Percentiles rank a stretch among this genome's conserved stretches.
phyloP scores from a whole-genome alignment of 495 filamentous ascomycete genomes.

The Penicillium bovifimosum region DNA sequence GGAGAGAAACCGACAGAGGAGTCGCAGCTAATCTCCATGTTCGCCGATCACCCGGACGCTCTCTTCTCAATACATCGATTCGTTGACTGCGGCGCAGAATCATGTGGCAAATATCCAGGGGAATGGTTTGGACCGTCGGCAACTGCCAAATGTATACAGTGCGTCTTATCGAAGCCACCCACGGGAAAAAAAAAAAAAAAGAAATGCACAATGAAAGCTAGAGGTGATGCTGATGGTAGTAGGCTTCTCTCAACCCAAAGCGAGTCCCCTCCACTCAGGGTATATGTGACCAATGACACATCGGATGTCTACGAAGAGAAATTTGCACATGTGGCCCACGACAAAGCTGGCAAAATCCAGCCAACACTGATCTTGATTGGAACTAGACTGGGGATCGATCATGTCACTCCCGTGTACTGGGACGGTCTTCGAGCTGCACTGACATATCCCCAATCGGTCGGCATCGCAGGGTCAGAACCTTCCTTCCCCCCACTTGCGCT shows the following conservation, averaged over 20 bases:
- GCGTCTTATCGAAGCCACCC: constrained; percentile 27
- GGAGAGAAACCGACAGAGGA: constrained; percentile 56
- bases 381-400: constrained; percentile 84
- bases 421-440: constrained; percentile 76
- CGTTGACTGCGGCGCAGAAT: constrained; percentile 77
- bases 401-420: constrained; percentile 89
- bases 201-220: no score
- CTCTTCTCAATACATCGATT: constrained; percentile 96
- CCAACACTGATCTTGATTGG: constrained; percentile 88
- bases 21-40: constrained; percentile 67
- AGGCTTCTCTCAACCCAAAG: constrained; percentile 68
- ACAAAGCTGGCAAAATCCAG: constrained; percentile 56
- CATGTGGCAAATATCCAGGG: constrained; percentile 90
- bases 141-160: constrained; percentile 94
- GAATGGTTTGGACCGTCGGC: constrained; percentile 99
- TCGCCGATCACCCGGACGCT: constrained; percentile 80
- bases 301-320: constrained; percentile 89
- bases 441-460: constrained; percentile 82
- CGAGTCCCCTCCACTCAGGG: constrained; percentile 53
- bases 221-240: constrained; percentile 19
- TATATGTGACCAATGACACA: constrained; percentile 86
- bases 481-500: not conserved
- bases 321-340: constrained; percentile 67
- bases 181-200: no score
- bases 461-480: constrained; percentile 80